phyloP scores from a whole-genome alignment of 73 alveolate species.

The Tetrahymena malaccensis region DNA sequence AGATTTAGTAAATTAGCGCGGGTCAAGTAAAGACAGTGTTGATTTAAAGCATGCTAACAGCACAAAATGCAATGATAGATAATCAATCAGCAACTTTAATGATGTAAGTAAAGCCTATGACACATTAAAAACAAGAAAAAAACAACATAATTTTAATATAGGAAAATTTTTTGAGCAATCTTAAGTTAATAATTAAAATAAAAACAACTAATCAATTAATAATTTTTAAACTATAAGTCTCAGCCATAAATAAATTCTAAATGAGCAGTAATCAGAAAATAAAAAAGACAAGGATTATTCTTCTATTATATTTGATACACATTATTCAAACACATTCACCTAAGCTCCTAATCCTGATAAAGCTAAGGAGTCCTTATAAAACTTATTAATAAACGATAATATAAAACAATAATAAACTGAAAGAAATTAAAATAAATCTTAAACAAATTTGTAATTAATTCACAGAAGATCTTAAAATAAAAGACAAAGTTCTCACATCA shows the following conservation, averaged over 20 bases:
- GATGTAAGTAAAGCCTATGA: neutral
- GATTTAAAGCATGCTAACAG: neutral
- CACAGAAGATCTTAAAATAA: neutral
- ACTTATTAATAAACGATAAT: neutral
- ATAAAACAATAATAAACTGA: neutral
- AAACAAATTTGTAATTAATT: neutral
- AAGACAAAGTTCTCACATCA: neutral
- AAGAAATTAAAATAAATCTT: neutral
- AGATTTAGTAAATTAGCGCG: neutral
- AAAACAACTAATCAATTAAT: too few relatives aligned
- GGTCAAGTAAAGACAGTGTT: neutral
- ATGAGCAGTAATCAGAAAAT: neutral
- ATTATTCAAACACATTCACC: neutral
- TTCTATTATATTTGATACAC: neutral
- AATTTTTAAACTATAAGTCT: neutral
- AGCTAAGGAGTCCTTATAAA: neutral
- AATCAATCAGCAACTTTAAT: neutral
- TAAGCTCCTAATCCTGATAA: neutral
- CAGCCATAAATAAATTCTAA: neutral
- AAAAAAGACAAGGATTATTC: neutral
- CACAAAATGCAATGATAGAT: neutral
- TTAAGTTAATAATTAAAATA: too few relatives aligned
- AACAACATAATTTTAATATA: too few relatives aligned
- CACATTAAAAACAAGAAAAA: neutral
- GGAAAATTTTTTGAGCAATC: neutral